A percentile compares a stretch with the other conserved stretches of the same genome.
These are phyloP conservation scores for Tulasnella sp. DNA, from an alignment of 768 basidiomycete species.

Conservation along the genomic window DNA sequence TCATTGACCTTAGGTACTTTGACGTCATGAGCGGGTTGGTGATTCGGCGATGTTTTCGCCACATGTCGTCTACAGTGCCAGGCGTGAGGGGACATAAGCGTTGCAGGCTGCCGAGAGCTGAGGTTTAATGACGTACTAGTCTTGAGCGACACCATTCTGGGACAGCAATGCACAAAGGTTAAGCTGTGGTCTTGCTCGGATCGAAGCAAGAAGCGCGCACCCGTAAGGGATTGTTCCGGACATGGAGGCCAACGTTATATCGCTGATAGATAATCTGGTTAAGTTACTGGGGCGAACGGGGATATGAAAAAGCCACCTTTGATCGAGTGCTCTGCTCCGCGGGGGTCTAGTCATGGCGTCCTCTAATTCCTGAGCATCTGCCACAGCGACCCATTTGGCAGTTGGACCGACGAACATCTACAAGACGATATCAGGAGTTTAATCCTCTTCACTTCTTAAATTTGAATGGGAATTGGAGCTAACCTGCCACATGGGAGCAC, in stretches of 20 bases:
- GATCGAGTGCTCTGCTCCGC: not conserved
- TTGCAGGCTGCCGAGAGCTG: not conserved
- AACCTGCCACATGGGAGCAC: not conserved
- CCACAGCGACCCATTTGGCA: not conserved
- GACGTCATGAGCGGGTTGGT: not conserved
- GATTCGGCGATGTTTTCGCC: not conserved
- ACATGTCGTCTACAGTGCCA: not conserved
- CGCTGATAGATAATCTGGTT: not conserved
- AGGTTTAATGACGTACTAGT: not conserved
- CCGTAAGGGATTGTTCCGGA: not conserved
- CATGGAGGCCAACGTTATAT: not conserved
- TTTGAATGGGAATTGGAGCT: no score
- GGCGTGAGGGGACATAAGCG: not conserved
- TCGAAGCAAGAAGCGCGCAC: no score
- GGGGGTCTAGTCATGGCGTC: not conserved
- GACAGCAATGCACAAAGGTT: no score
- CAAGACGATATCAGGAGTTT: not conserved
- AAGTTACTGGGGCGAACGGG: no score
- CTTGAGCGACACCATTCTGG: not conserved
- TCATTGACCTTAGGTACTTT: not conserved
- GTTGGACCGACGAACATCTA: not conserved
- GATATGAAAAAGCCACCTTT: not conserved
- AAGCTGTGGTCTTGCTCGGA: no score
- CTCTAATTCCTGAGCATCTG: constrained; percentile 1
- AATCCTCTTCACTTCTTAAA: not conserved